phyloP scores from a whole-genome alignment of 2,329 filamentous ascomycete species.

The Amylocarpus encephaloides region DNA sequence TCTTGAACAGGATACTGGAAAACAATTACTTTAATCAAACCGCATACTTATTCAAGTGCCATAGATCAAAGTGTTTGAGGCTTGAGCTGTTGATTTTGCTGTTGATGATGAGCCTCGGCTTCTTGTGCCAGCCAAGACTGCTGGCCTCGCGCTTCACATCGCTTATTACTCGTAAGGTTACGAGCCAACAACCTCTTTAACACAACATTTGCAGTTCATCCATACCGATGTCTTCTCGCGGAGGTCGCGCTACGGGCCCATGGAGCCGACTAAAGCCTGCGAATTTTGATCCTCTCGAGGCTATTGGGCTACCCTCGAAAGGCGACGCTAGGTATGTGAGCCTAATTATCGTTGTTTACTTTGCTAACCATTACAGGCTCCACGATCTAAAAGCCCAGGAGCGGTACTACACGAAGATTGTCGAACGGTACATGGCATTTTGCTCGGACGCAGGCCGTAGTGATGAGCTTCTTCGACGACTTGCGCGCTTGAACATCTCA shows the following conservation, averaged over 20 bases:
- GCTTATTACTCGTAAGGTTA: neutral
- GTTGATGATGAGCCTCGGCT: conserved; percentile 3
- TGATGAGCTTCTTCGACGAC: conserved; percentile 67
- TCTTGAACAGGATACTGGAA: too few relatives aligned
- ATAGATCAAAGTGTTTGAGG: neutral
- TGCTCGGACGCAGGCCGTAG: conserved; percentile 68
- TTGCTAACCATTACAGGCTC: conserved; percentile 42
- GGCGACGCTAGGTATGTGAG: conserved; percentile 69
- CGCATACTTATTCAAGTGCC: too few relatives aligned
- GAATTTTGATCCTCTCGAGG: conserved; percentile 69
- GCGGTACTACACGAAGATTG: conserved; percentile 78
- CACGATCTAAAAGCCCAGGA: conserved; percentile 75
- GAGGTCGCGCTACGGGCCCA: conserved; percentile 39
- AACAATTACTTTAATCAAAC: too few relatives aligned
- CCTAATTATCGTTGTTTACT: conserved; percentile 9
- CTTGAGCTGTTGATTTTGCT: neutral
- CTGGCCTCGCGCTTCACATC: neutral
- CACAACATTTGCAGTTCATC: conserved; percentile 4
- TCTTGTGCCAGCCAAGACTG: neutral
- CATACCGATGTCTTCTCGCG: conserved; percentile 24
- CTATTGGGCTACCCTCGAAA: conserved; percentile 81
- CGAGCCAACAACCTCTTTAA: neutral
- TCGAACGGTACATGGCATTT: conserved; percentile 83
- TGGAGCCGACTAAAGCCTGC: conserved; percentile 70
- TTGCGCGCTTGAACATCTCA: conserved; percentile 48